Evolutionary conservation across 2,329 filamentous ascomycete genomes (phyloP).

Genomic region (Penicillium oxalicum): DNA sequence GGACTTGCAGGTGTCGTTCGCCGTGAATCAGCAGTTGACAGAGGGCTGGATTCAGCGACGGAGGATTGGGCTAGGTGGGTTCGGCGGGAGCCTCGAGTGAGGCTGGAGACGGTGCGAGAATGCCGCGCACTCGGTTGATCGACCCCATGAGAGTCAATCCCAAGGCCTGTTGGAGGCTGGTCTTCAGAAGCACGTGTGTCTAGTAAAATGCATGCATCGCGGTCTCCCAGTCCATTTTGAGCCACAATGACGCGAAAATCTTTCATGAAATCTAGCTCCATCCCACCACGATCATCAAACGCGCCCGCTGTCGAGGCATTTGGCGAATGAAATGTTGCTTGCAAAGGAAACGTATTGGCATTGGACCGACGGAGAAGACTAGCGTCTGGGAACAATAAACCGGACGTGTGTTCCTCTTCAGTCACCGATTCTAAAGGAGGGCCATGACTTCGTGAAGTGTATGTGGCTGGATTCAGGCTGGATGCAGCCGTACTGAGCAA

Average conservation of each 20-base stretch:
- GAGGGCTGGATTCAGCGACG: slow-evolving; percentile 29
- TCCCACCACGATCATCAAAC: slow-evolving; percentile 44
- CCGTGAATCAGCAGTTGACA: slow-evolving; percentile 30
- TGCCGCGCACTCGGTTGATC: slow-evolving; percentile 29
- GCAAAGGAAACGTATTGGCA: slow-evolving; percentile 37
- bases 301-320: slow-evolving; percentile 38
- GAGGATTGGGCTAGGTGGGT: slow-evolving; percentile 31
- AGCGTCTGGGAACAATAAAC: slow-evolving; percentile 43
- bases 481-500: slow-evolving; percentile 41
- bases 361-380: slow-evolving; percentile 38
- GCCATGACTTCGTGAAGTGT: slow-evolving; percentile 31
- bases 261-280: slow-evolving; percentile 41
- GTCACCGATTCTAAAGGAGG: slow-evolving; percentile 43
- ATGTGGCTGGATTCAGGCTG: slow-evolving; percentile 38
- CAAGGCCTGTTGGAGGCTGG: slow-evolving; percentile 28
- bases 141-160: slow-evolving; percentile 29
- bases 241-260: slow-evolving; percentile 45
- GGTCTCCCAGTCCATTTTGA: slow-evolving; percentile 44
- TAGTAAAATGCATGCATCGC: slow-evolving; percentile 43
- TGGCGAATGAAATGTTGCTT: slow-evolving; percentile 39
- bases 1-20: slow-evolving; percentile 28
- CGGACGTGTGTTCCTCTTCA: slow-evolving; percentile 46
- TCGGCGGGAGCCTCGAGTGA: slow-evolving; percentile 32
- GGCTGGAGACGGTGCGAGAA: slow-evolving; percentile 34
- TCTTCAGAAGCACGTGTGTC: slow-evolving; percentile 35